Base-by-base conservation (phyloP, 179 eudicot species). In the Sideroxylon spinosum region DNA sequence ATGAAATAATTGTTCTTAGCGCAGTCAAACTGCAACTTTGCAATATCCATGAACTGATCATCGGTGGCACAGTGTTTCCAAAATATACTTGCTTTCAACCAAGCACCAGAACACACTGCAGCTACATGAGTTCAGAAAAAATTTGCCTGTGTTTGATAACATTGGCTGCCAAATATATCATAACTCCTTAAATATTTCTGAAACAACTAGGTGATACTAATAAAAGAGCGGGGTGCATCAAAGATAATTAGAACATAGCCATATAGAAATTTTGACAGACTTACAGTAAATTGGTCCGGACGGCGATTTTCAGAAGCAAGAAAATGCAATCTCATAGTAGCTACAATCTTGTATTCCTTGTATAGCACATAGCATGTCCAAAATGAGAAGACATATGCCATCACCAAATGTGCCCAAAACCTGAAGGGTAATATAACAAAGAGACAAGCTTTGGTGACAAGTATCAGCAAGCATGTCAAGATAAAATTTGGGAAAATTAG, bases 241-340 rank as follows among this genome's bases (percentile, higher is more conserved):
- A 26, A 76, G 32, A 63, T 0, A 46, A 20, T 55, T 29, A 22
- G 29, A 44, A 49, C 20, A 37, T 50, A 9, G 46, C 61, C 49
- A 23, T 16, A 5, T 9, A 22, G 56, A 59, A 57, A 17, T n/a
- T 55, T 75, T 6, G 28, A 49, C 16, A 70, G n/a, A 84, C 97
- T 97, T 87, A 97, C 99, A 14, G 98, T 91, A 84, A 87, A 97
- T 81, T 92, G 97, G 88, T 97, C 98, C 0, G 99, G 97, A 66
- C 89, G 88, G 75, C 94, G 89, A 53, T 78, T 87, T 67, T 86
- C 85, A 81, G 93, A 84, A 78, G 94, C 92, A 69, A 92, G 80
- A 81, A 92, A 94, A 17, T 79, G 82, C 83, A 94, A 82, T 84
- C 99, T 92, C 97, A 88, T 82, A 76, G 79, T 74, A 61, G 88